A percentile compares a stretch with the other conserved stretches of the same genome.
Conservation (phyloP, 148 eudicot species). For the Polygonum maritimum region DNA sequence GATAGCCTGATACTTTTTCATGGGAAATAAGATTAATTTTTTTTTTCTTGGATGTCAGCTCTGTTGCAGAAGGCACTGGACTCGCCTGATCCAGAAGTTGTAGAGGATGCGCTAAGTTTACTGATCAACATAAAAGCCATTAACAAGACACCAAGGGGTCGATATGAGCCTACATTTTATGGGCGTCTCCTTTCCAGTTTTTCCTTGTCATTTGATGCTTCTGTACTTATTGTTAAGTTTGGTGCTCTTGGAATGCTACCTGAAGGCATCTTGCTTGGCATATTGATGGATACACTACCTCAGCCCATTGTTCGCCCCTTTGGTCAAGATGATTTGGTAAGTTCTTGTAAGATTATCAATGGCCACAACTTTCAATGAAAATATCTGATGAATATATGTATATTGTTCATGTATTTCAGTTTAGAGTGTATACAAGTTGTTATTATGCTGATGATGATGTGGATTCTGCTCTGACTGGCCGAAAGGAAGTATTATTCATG, state of each 20-base stretch:
- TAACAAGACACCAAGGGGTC: slow-evolving; percentile 56
- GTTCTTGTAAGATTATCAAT: not conserved
- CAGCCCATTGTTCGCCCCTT: slow-evolving; percentile 80
- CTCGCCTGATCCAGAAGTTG: slow-evolving; percentile 58
- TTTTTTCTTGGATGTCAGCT: slow-evolving; percentile 24
- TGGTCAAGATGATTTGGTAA: slow-evolving; percentile 64
- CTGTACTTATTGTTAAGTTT: slow-evolving; percentile 72
- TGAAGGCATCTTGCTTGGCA: slow-evolving; percentile 87
- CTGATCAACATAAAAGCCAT: slow-evolving; percentile 54
- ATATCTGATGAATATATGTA: not conserved
- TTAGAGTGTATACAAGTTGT: slow-evolving; percentile 38
- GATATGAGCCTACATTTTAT: slow-evolving; percentile 86
- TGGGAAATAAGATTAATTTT: not conserved
- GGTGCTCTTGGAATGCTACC: slow-evolving; percentile 67
- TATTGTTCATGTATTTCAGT: slow-evolving; percentile 32
- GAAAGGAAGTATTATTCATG: slow-evolving; percentile 52
- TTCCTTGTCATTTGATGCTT: slow-evolving; percentile 81
- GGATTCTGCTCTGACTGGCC: slow-evolving; percentile 37
- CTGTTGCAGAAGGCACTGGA: slow-evolving; percentile 82
- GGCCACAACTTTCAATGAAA: not conserved
- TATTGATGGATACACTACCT: slow-evolving; percentile 83
- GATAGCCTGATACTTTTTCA: not conserved
- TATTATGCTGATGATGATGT: slow-evolving; percentile 38
- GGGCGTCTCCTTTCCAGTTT: slow-evolving; percentile 72
- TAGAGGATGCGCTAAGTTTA: slow-evolving; percentile 65